phyloP scores from a whole-genome alignment of 2,329 filamentous ascomycete genomes.

The Calcarisporium arbuscula region DNA sequence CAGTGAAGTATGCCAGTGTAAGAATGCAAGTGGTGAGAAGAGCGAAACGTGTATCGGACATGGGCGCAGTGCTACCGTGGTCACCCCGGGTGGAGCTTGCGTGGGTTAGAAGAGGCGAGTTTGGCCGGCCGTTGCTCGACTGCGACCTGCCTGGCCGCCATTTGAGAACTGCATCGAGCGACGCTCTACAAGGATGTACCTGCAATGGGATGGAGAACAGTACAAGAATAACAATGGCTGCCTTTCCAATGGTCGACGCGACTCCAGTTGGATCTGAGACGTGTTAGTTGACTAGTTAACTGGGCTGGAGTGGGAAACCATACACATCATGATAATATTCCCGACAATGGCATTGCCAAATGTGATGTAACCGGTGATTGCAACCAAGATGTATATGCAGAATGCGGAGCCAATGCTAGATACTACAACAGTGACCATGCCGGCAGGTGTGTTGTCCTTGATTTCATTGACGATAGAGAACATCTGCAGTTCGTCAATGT shows the following conservation, averaged over 20 bases:
- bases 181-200: slow-evolving; percentile 93
- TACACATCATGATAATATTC: slow-evolving; percentile 93
- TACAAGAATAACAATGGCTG: slow-evolving; percentile 91
- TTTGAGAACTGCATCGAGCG: slow-evolving; percentile 84
- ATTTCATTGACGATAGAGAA: slow-evolving; percentile 98
- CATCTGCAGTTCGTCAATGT: slow-evolving; percentile 55
- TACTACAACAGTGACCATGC: slow-evolving; percentile 71
- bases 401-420: slow-evolving; percentile 87
- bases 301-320: slow-evolving; percentile 22
- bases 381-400: slow-evolving; percentile 80
- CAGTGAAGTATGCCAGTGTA: slow-evolving; percentile 75
- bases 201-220: slow-evolving; percentile 96
- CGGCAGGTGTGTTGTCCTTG: slow-evolving; percentile 66
- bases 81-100: slow-evolving; percentile 36
- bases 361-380: slow-evolving; percentile 90
- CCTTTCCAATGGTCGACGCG: slow-evolving; percentile 85
- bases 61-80: slow-evolving; percentile 51
- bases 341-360: slow-evolving; percentile 86
- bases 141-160: slow-evolving; percentile 63
- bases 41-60: slow-evolving; percentile 85
- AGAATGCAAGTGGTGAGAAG: slow-evolving; percentile 83
- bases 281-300: slow-evolving; percentile 13
- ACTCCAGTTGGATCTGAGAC: slow-evolving; percentile 38
- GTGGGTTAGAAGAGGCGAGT: slow-evolving; percentile 35
- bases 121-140: slow-evolving; percentile 28